Percentiles rank a stretch among this genome's conserved stretches.
These are phyloP conservation scores for Buxus sempervirens DNA, from an alignment of 164 flowering plant species.

Conservation along the genomic window DNA sequence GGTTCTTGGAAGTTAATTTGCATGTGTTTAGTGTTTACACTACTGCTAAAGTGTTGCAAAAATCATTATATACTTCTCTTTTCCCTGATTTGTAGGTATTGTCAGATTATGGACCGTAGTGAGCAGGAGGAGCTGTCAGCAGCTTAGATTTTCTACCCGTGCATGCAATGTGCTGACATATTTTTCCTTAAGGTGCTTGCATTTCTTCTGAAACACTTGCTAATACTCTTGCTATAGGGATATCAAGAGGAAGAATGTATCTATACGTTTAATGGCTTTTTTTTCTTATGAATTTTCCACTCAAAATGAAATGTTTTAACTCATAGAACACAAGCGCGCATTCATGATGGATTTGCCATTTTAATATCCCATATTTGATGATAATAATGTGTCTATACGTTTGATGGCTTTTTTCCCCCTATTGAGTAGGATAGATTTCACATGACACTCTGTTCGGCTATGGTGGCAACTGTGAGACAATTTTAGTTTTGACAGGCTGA, in stretches of 20 bases:
- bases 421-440: neutral
- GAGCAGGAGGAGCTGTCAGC: slow-evolving; percentile 86
- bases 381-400: slow-evolving; percentile 4
- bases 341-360: too few species aligned
- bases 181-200: slow-evolving; percentile 76
- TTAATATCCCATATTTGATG: slow-evolving; percentile 24
- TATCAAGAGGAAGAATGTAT: slow-evolving; percentile 91
- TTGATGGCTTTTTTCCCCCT: slow-evolving; percentile 37
- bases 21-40: neutral
- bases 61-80: neutral
- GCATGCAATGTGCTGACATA: slow-evolving; percentile 98
- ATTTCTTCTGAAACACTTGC: neutral
- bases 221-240: slow-evolving; percentile 20
- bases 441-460: neutral
- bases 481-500: slow-evolving; percentile 61
- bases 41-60: neutral
- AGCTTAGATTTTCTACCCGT: slow-evolving; percentile 88
- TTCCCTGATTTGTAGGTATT: slow-evolving; percentile 43
- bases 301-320: too few species aligned
- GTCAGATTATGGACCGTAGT: slow-evolving; percentile 87
- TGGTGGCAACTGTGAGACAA: neutral
- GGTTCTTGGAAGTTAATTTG: slow-evolving; percentile 32
- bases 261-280: slow-evolving; percentile 36
- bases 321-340: too few species aligned
- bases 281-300: too few species aligned